Evolutionary conservation across 179 eudicot genomes (phyloP).

Genomic region (Beta macrorhiza): DNA sequence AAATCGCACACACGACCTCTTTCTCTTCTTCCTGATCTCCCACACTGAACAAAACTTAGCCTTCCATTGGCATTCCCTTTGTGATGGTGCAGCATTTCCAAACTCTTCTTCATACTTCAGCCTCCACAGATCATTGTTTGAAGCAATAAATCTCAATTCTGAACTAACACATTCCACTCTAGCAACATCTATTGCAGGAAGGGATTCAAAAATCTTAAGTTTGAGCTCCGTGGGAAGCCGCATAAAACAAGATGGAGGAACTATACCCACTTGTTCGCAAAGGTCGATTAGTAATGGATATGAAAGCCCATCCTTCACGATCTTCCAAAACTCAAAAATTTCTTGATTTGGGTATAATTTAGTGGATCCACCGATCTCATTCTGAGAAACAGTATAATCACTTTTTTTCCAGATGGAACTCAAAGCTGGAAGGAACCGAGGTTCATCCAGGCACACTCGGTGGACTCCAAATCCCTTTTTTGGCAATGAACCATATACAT

Average conservation of each 20-base stretch:
- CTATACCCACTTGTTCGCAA: constrained; percentile 60
- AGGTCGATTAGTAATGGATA: constrained; percentile 76
- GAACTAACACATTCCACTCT: constrained; percentile 53
- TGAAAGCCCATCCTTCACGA: constrained; percentile 68
- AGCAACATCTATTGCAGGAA: constrained; percentile 67
- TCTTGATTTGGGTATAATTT: constrained; percentile 45
- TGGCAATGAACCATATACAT: constrained; percentile 56
- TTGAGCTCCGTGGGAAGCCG: constrained; percentile 77
- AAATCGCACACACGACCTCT: constrained; percentile 20
- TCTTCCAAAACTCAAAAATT: constrained; percentile 78
- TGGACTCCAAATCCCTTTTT: constrained; percentile 40
- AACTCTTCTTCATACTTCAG: constrained; percentile 62
- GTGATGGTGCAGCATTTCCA: constrained; percentile 35
- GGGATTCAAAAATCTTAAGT: constrained; percentile 60
- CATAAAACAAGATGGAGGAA: constrained; percentile 74
- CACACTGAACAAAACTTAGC: constrained; percentile 48
- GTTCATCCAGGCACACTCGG: constrained; percentile 54
- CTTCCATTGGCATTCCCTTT: constrained; percentile 53
- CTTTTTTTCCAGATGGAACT: constrained; percentile 55
- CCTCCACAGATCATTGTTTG: constrained; percentile 69
- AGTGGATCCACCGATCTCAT: constrained; percentile 11
- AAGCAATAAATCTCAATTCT: constrained; percentile 59
- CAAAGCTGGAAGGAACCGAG: constrained; percentile 54
- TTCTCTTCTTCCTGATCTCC: constrained; percentile 50
- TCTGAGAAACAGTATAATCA: constrained; percentile 30